Base-by-base conservation (phyloP, 1,284 basidiomycete species). In the Sanghuangporus baumii region DNA sequence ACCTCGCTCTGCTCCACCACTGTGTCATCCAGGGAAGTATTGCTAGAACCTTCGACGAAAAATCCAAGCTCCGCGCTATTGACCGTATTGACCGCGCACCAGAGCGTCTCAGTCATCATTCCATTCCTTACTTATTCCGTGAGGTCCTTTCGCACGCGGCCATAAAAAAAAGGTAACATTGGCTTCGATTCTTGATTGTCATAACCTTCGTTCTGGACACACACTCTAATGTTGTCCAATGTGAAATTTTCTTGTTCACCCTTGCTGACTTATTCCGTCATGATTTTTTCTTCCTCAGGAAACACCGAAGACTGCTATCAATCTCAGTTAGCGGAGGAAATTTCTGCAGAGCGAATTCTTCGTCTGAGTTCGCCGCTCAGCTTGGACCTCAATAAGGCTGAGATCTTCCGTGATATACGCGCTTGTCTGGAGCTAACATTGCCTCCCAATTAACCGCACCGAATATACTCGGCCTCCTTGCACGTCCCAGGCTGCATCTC, bases 311-410 rank as follows among this genome's bases (percentile, higher is more conserved):
- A n/a, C 1, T 31, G 52, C 52, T 54, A 31, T 54, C 16, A n/a
- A 34, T 34, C 52, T 54, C 52, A 54, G 52, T 54, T 54, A 34
- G 3, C 12, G n/a, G 20, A 18, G 9, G 2, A 8, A 36, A 36
- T 54, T 18, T 18, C 16, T 46, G 16, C 20, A 1, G 11, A 11
- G 6, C 16, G 43, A 7, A 18, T 6, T n/a, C 20, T 46, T 16
- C 43, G 43, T 54, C 52, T 54, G 31, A 54, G 52, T 54, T 54
- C 31, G 31, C 34, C 52, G 52, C 6, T 54, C 52, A 54, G 52
- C 31, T 54, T 7, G 37, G 31, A 54, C 16, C 52, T 54, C 52
- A 23, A 36, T 16, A 37, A 36, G 31, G 52, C 11, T 54, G 36
- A 48, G n/a, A 31, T 6, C 14, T 16, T 54, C 31, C 14, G 31